Base-by-base conservation (phyloP, 495 filamentous ascomycete species). In the Mycothermus thermophilus region DNA sequence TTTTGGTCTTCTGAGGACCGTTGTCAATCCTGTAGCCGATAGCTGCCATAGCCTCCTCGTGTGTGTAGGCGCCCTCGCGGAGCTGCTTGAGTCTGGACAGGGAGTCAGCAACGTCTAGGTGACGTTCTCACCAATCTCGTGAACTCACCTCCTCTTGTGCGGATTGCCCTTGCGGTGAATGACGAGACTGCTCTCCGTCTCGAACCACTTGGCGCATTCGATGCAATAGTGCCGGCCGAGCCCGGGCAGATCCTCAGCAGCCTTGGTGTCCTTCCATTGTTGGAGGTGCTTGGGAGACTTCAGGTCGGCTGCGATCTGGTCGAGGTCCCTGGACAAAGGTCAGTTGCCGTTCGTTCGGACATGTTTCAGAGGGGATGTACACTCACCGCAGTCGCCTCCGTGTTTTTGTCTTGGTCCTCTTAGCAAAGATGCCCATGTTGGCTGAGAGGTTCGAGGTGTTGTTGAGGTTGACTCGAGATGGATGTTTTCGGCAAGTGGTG, bases 151-250 rank as follows among this genome's bases (percentile, higher is more conserved):
- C 63, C 83, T 70, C 69, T 85, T 94, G 57, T 97, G 88, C 25
- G 76, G 78, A 63, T 93, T 97, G 38, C 87, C 85, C 59, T 80
- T 83, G 22, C 60, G 64, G 55, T 97, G 90, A 18, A 69, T 60
- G 18, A 73, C 66, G 40, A 93, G 62, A 47, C 77, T 90, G 46
- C 73, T 58, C 32, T 92, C 84, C 35, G 75, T 79, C 59, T 95
- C 90, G 55, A 88, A 95, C 78, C 80, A 95, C 63, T 93, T 95
- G 25, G 86, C 76, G 50, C 88, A 97, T 60, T 93, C 82, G n/a
- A 80, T 65, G 55, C 88, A 97, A 54, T 93, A 94, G 43, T 72
- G 77, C 48, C 67, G 62, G 4, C 88, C 88, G 18, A 94, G 62
- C 0, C 75, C 87, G 5, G 88, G 90, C 11, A 90, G 69, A 45